A percentile compares a stretch with the other conserved stretches of the same genome.
Conservation (phyloP, 2,329 filamentous ascomycete genomes). For the Zasmidium angulare region DNA sequence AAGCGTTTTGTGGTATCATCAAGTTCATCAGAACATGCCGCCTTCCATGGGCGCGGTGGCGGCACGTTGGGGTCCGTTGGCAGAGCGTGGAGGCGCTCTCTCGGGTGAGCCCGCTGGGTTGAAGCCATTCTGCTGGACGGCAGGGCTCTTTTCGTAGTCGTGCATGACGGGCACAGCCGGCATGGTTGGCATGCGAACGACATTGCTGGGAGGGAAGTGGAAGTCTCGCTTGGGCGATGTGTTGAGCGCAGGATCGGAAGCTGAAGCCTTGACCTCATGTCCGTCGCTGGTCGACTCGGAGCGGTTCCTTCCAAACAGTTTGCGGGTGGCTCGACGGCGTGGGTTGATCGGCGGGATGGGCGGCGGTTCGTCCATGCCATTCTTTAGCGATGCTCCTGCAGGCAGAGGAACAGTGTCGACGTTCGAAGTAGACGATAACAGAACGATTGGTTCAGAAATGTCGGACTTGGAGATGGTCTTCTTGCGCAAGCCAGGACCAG, state of each 20-base stretch:
- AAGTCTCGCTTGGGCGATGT: constrained; percentile 12
- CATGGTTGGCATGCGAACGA: constrained; percentile 16
- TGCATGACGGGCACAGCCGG: background rate
- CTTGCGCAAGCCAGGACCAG: constrained; percentile 49
- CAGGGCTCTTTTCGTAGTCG: constrained; percentile 1
- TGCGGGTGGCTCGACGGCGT: constrained; percentile 49
- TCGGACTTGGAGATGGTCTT: constrained; percentile 59
- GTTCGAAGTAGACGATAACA: constrained; percentile 56
- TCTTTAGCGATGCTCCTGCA: constrained; percentile 54
- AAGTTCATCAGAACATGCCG: constrained; percentile 21
- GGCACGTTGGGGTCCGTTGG: constrained; percentile 4
- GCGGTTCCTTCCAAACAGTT: constrained; percentile 30
- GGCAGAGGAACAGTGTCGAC: constrained; percentile 60
- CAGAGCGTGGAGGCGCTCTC: background rate
- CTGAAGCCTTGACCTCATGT: constrained; percentile 6
- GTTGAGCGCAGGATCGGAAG: constrained; percentile 15
- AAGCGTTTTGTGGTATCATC: constrained; percentile 10
- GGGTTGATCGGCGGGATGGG: constrained; percentile 62
- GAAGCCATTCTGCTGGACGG: background rate
- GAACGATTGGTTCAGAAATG: constrained; percentile 60
- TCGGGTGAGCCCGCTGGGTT: constrained; percentile 1
- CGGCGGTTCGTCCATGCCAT: constrained; percentile 49
- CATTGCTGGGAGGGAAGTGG: constrained; percentile 19
- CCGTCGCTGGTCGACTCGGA: constrained; percentile 6
- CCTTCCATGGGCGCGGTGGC: constrained; percentile 17